Base-by-base conservation (phyloP, 2,329 filamentous ascomycete species). In the Phaeoacremonium minimum region DNA sequence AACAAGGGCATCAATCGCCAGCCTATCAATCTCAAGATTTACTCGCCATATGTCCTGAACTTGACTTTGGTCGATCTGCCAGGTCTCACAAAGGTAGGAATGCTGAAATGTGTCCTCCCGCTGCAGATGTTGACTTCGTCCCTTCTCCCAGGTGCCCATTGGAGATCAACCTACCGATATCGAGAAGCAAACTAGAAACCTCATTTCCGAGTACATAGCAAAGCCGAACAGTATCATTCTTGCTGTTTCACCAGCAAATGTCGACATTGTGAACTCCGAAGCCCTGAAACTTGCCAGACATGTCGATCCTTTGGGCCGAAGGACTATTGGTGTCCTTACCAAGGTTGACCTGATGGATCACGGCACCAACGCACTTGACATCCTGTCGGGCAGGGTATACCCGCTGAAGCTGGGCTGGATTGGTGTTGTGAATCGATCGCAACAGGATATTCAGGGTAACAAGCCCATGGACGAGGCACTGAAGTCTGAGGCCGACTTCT, bases 321-420 rank as follows among this genome's bases (percentile, higher is more conserved):
- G 93, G 60, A 98, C 93, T 33, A 98, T 98, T 48, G 93, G 93
- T 77, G 93, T 98, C 44, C 75, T 98, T 52, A 97, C 91, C 51
- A 98, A 98, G 75, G 90, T 98, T 43, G 93, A 98, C 68, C 68
- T 98, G 57, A 98, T 98, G 93, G 93, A 98, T 62, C 88, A 95
- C 17, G 93, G 93, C 37, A 98, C 93, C 36, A 93, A 98, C 56
- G 93, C 97, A 29, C 91, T 98, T 49, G 93, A 98, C 65, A 98
- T 98, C 70, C 75, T 98, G 12, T 94, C 91, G 6, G 93, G 93
- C 4, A 83, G 93, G 17, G 93, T 98, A 4, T 98, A 98, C 61
- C 93, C 93, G 7, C 63, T 98, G 50, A 98, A 97, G 65, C 77
- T 98, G 45, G 93, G 93, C 18, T 98, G 97, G 59, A 97, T 98